Base-by-base conservation (phyloP, 1,284 basidiomycete genomes). In the Cerioporus squamosus region DNA sequence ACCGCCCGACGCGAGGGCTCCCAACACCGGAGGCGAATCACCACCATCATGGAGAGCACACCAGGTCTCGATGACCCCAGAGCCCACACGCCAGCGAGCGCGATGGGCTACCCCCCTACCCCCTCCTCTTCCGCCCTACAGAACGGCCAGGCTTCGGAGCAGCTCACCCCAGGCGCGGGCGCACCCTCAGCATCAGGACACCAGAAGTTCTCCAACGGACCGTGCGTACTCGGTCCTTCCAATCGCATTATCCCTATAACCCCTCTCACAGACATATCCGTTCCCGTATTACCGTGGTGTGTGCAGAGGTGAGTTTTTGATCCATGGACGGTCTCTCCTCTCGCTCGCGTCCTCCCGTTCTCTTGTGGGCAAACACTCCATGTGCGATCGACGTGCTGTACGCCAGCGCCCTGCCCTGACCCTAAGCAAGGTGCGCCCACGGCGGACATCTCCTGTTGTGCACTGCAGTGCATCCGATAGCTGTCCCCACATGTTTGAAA, bases 211-310 rank as follows among this genome's bases (percentile, higher is more conserved):
- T 70, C 70, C 26, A 71, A 64, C 51, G 71, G 68, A 63, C 65
- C 71, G 70, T 72, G 66, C 67, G 70, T 72, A 53, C 33, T 36
- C 44, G 48, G 51, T 55, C 58, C 54, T 29, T 54, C 49, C 47
- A 29, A 49, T 51, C 44, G 23, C 48, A 23, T 38, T 51, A 40
- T 53, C 50, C 36, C 40, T 51, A 57, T 57, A 51, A 57, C 48
- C 24, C 44, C 29, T 36, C 44, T 40, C 54, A 15, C 54, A 90
- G 87, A 38, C 88, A 89, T 78, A 86, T 91, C 51, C 86, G 90
- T 55, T 89, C 90, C 0, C 81, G 90, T 52, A 86, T 92, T 63
- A 92, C 90, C 36, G 90, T 92, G 24, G 90, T 92, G 12, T 92
- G 90, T 64, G 89, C 86, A 70, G 90, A 92, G 84, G 90, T 90